Conservation (phyloP, 495 filamentous ascomycete genomes). For the Gamarada debralockiae region DNA sequence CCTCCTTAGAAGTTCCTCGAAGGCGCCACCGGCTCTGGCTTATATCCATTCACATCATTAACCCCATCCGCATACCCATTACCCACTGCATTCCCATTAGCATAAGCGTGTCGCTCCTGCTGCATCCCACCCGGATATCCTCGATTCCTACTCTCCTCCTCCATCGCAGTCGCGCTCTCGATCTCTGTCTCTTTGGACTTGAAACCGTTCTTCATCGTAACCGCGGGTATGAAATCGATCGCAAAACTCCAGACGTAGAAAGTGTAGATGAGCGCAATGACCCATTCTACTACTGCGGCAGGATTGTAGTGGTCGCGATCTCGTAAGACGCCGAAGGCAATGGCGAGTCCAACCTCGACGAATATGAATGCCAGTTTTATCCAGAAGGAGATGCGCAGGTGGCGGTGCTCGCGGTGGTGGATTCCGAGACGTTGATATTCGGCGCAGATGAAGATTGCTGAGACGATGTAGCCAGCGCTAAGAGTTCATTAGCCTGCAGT, state of each 20-base stretch:
- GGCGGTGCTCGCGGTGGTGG: constrained; percentile 57
- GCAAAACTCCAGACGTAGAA: constrained; percentile 84
- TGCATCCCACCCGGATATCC: too few species aligned
- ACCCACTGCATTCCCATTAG: too few species aligned
- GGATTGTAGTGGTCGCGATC: constrained; percentile 31
- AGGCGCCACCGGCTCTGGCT: too few species aligned
- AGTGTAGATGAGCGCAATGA: constrained; percentile 83
- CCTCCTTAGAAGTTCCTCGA: too few species aligned
- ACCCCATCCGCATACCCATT: too few species aligned
- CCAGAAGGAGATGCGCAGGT: constrained; percentile 73
- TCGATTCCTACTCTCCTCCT: constrained; percentile 1
- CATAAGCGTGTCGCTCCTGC: too few species aligned
- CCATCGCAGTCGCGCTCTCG: constrained; percentile 8
- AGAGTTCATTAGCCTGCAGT: background rate
- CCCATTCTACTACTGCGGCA: constrained; percentile 62
- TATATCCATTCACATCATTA: too few species aligned
- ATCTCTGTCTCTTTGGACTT: constrained; percentile 7
- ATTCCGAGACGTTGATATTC: constrained; percentile 85
- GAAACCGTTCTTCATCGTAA: constrained; percentile 24
- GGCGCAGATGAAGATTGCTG: constrained; percentile 77
- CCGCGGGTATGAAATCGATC: constrained; percentile 82
- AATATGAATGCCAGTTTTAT: constrained; percentile 79
- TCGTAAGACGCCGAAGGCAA: constrained; percentile 38
- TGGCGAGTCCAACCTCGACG: constrained; percentile 67
- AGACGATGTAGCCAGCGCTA: constrained; percentile 72